Conservation (phyloP, 768 basidiomycete species). For the Russula dissimulans region DNA sequence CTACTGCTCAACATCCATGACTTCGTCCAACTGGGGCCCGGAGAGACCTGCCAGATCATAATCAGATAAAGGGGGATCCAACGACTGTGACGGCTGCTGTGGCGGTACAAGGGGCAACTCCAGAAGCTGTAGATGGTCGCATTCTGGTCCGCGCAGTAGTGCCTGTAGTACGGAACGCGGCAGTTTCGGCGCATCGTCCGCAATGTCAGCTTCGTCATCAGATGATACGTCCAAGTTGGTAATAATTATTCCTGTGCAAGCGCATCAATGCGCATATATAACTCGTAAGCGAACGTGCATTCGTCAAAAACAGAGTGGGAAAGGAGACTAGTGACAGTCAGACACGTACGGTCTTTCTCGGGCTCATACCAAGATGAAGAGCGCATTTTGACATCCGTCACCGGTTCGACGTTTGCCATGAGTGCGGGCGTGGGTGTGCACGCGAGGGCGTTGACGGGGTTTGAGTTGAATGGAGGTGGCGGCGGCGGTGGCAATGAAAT, state of each 20-base stretch:
- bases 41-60: neutral
- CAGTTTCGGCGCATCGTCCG: constrained; percentile 7
- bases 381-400: constrained; percentile 15
- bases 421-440: neutral
- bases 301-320: neutral
- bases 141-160: neutral
- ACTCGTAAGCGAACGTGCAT: neutral
- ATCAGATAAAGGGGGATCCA: neutral
- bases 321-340: neutral
- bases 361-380: constrained; percentile 20
- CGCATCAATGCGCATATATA: neutral
- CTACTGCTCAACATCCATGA: constrained; percentile 13
- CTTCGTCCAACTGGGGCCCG: neutral
- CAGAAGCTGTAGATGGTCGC: neutral
- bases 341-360: constrained; percentile 17
- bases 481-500: neutral
- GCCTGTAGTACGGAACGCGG: constrained; percentile 8
- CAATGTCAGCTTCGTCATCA: constrained; percentile 14
- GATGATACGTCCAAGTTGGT: constrained; percentile 19
- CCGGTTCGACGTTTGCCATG: neutral
- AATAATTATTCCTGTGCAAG: constrained; percentile 16
- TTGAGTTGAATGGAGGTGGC: neutral
- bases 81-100: neutral
- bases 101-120: neutral
- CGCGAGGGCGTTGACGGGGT: neutral